These are phyloP conservation scores for Neofusicoccum laricinum DNA, from an alignment of 2,329 filamentous ascomycete species.

Conservation along the genomic window DNA sequence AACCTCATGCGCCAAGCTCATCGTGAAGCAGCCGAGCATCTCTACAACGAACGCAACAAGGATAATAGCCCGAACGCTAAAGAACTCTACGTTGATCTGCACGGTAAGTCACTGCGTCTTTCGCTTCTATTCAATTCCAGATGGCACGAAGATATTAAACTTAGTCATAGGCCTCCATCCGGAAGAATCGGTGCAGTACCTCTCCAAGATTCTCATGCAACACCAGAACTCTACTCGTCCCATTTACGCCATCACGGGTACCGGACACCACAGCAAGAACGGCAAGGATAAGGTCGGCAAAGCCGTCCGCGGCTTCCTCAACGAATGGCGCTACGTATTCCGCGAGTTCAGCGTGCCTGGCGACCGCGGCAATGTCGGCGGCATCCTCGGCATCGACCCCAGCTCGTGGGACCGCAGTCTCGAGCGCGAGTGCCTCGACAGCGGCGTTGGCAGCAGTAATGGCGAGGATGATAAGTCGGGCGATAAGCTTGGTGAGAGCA, in stretches of 20 bases:
- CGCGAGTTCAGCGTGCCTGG: constrained; percentile 94
- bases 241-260: constrained; percentile 94
- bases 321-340: constrained; percentile 94
- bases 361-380: constrained; percentile 79
- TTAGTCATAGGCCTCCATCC: constrained; percentile 71
- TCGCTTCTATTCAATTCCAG: neutral
- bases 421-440: constrained; percentile 22
- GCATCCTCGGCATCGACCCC: constrained; percentile 63
- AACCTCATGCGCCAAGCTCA: constrained; percentile 96
- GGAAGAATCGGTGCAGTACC: constrained; percentile 92
- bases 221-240: constrained; percentile 70
- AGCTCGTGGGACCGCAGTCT: constrained; percentile 54
- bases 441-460: constrained; percentile 26
- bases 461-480: constrained; percentile 19
- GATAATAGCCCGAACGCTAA: constrained; percentile 52
- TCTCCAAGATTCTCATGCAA: constrained; percentile 82
- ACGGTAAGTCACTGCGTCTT: constrained; percentile 50
- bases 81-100: constrained; percentile 92
- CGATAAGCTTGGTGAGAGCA: constrained; percentile 28
- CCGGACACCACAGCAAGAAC: constrained; percentile 96
- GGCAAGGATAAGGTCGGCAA: constrained; percentile 98
- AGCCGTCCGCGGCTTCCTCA: constrained; percentile 83
- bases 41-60: constrained; percentile 93
- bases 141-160: neutral
- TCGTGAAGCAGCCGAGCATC: constrained; percentile 82